These are phyloP conservation scores for Phylloporus sp. DNA, from an alignment of 1,284 basidiomycete species.

Conservation along the genomic window DNA sequence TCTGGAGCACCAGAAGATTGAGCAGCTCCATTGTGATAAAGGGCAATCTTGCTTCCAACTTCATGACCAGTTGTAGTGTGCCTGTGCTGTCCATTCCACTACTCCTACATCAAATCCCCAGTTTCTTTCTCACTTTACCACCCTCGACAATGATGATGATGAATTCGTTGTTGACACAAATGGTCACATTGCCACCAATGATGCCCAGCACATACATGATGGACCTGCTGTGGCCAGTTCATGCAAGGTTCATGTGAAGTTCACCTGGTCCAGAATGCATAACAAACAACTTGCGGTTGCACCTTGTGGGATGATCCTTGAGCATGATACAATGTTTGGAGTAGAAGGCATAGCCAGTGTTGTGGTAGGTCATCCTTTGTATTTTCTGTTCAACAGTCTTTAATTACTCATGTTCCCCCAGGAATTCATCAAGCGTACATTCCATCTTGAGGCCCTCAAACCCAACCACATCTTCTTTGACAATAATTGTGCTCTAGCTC, in stretches of 20 bases:
- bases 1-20: neutral
- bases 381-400: neutral
- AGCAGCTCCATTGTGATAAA: neutral
- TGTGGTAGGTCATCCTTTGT: neutral
- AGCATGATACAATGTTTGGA: neutral
- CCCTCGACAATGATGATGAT: neutral
- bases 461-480: conserved; percentile 4
- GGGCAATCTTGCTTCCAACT: neutral
- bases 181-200: neutral
- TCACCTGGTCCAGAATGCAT: neutral
- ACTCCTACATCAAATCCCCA: too few species aligned
- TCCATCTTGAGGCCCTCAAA: neutral
- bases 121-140: too few species aligned
- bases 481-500: conserved; percentile 7
- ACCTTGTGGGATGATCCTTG: neutral
- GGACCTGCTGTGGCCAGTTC: neutral
- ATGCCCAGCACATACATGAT: neutral
- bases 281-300: conserved; percentile 7
- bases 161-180: neutral
- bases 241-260: neutral
- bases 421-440: conserved; percentile 9
- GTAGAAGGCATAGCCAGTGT: conserved; percentile 3
- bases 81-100: neutral
- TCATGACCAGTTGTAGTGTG: neutral
- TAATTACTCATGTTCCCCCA: neutral